Base-by-base conservation (phyloP, 2,329 filamentous ascomycete species). In the Penicillium sp. region DNA sequence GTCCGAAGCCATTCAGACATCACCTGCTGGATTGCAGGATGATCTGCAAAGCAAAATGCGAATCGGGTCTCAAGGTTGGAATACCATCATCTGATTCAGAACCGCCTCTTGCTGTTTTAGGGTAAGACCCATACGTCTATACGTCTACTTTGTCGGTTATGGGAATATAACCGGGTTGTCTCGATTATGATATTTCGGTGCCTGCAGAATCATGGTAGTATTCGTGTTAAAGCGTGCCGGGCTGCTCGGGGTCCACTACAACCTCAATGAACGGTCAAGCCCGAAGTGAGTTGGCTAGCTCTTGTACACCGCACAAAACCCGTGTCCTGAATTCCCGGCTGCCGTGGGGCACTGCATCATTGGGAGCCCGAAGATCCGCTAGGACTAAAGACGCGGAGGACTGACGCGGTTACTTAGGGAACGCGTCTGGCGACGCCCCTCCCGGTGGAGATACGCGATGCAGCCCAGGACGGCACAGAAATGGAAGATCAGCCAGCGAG, bases 331-430 rank as follows among this genome's bases (percentile, higher is more conserved):
- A 57, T 59, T 65, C 54, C 62, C 58, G 58, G 60, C 39, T 56
- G 48, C 54, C 53, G 57, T 66, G 65, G 65, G 62, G 58, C 62
- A 61, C 48, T 60, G 56, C 59, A 62, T 62, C 61, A 62, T 61
- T 55, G 55, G 48, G 14, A 50, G 42, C 52, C 53, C 53, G 63
- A 61, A 29, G 58, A 62, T 61, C 62, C 58, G 53, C 57, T 43
- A 47, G 57, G 62, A 42, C 19, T 39, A 13, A 23, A 23, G 19
- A 63, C 59, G 64, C 59, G 59, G 47, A 64, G 59, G 39, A 47
- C 48, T 55, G 54, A 65, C 65, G 62, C 66, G 66, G 66, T 68
- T 68, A 67, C 66, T 68, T 64, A 47, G 66, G 66, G 64, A 67
- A 68, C 66, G 63, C 65, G 63, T 62, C 54, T 61, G 57, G 57